phyloP scores from a whole-genome alignment of 257 asterid species.

The Fraxinus pennsylvanica region DNA sequence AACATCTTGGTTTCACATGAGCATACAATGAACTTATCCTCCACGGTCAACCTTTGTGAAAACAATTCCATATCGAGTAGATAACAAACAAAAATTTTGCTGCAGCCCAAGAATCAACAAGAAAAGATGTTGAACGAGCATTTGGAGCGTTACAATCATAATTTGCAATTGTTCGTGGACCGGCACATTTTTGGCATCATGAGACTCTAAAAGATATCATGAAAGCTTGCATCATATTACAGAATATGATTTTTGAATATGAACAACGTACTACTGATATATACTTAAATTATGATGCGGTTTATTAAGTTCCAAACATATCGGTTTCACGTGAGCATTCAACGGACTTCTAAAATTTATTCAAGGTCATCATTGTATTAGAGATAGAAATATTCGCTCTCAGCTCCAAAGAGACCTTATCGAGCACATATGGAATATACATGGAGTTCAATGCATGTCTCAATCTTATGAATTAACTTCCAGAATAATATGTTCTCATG shows the following conservation, averaged over 20 bases:
- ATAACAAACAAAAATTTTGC: not conserved
- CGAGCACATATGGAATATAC: too few species aligned
- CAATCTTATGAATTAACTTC: too few species aligned
- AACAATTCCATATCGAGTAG: not conserved
- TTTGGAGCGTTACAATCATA: slow-evolving; percentile 3
- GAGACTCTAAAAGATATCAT: not conserved
- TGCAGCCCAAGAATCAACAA: not conserved
- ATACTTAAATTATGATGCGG: not conserved
- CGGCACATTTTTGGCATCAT: not conserved
- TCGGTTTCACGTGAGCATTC: not conserved
- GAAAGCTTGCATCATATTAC: not conserved
- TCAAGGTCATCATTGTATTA: not conserved
- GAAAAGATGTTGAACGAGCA: slow-evolving; percentile 16
- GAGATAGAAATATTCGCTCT: too few species aligned
- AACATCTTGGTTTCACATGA: not conserved
- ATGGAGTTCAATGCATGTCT: too few species aligned
- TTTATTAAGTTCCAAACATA: not conserved
- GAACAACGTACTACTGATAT: not conserved
- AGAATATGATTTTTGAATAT: not conserved
- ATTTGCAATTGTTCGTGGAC: not conserved
- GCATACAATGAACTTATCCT: not conserved
- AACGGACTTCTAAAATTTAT: too few species aligned
- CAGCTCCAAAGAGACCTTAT: too few species aligned
- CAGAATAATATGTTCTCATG: too few species aligned
- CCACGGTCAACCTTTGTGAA: too few species aligned